Conservation (phyloP, 2,329 filamentous ascomycete genomes). For the Bimuria novae-zelandiae region DNA sequence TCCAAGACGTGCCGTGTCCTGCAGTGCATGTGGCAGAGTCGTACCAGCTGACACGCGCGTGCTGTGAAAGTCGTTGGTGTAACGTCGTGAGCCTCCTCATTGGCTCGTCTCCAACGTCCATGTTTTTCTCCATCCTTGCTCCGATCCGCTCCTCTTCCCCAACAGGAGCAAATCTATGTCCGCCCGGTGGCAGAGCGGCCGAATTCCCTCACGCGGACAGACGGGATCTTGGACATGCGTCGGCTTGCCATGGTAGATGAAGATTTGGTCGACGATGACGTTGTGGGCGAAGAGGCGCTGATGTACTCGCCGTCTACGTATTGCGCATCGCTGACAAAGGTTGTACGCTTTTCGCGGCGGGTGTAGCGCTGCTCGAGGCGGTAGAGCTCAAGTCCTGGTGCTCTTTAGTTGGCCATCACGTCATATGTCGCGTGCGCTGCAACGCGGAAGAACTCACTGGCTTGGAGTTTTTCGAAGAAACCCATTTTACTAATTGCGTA, state of each 20-base stretch:
- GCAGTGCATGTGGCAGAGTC: slow-evolving; percentile 9
- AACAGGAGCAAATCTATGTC: slow-evolving; percentile 17
- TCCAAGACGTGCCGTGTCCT: neutral
- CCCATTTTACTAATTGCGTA: slow-evolving; percentile 36
- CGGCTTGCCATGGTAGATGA: slow-evolving; percentile 26
- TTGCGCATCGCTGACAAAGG: slow-evolving; percentile 84
- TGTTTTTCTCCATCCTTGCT: neutral
- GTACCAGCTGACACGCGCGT: slow-evolving; percentile 7
- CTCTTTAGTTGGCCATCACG: slow-evolving; percentile 13
- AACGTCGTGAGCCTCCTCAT: slow-evolving; percentile 3
- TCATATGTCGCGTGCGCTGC: neutral
- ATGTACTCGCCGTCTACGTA: slow-evolving; percentile 97
- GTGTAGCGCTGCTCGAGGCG: slow-evolving; percentile 95
- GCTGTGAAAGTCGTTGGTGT: slow-evolving; percentile 8
- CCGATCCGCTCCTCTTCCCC: neutral
- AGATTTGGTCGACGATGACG: slow-evolving; percentile 36
- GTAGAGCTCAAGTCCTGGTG: slow-evolving; percentile 80
- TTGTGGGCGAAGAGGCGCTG: slow-evolving; percentile 57
- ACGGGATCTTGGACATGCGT: slow-evolving; percentile 43
- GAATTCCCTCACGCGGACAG: slow-evolving; percentile 39
- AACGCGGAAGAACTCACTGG: slow-evolving; percentile 35
- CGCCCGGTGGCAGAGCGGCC: slow-evolving; percentile 33
- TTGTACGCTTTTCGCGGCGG: slow-evolving; percentile 84
- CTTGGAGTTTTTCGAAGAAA: slow-evolving; percentile 47
- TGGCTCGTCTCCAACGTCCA: neutral